Conservation (phyloP, 306 rosid genomes). For the Inga oerstediana region DNA sequence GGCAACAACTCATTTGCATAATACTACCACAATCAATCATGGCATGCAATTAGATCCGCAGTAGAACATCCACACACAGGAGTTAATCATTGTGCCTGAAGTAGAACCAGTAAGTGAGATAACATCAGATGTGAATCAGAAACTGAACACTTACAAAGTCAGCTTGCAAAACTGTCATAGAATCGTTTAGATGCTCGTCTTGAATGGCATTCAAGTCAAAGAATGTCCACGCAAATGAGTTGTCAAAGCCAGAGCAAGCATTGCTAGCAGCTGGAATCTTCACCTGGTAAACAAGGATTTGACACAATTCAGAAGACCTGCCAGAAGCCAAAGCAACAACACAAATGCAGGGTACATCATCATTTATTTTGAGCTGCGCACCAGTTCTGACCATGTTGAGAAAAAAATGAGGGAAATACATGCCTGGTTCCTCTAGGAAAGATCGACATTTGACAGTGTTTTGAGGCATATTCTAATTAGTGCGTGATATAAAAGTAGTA, state of each 20-base stretch:
- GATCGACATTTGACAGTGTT: not conserved
- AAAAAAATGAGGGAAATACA: not conserved
- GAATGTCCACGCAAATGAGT: constrained; percentile 62
- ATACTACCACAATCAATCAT: constrained; percentile 39
- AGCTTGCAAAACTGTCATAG: constrained; percentile 55
- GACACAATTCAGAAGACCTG: not conserved
- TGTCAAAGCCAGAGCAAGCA: constrained; percentile 49
- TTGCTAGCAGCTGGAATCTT: constrained; percentile 57
- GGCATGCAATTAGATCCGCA: not conserved
- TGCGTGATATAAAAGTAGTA: not conserved
- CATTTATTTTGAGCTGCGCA: not conserved
- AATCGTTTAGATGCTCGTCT: constrained; percentile 47
- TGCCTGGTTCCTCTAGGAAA: not conserved
- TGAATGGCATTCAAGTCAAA: constrained; percentile 57
- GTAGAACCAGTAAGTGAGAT: not conserved
- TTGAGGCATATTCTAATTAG: not conserved
- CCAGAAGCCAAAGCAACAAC: not conserved
- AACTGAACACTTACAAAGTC: constrained; percentile 52
- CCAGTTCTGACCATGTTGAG: not conserved
- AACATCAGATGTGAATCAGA: not conserved
- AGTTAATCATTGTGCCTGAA: not conserved
- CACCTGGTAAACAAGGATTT: constrained; percentile 42
- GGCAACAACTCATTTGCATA: constrained; percentile 58
- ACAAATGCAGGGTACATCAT: not conserved
- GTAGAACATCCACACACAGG: not conserved